Base-by-base conservation (phyloP, 2,329 filamentous ascomycete species). In the Aspergillus novoparasiticus region DNA sequence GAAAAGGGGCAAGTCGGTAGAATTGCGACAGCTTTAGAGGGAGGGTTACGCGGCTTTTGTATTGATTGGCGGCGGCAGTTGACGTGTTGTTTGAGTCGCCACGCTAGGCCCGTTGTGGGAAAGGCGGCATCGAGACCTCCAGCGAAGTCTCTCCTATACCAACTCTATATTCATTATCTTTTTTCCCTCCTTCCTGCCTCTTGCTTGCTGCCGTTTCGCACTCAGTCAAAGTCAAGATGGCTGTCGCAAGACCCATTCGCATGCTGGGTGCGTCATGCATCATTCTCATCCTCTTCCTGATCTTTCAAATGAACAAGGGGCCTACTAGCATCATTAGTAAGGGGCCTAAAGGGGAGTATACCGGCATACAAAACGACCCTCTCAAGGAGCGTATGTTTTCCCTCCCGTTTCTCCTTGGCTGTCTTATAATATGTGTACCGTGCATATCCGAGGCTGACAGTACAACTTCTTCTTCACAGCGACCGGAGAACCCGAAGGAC, bases 161-260 rank as follows among this genome's bases (percentile, higher is more conserved):
- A 57, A 39, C 28, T 50, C 16, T 6, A 45, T 61, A 45, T 61
- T 66, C 66, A 59, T 53, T 61, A 51, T 10, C 32, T 55, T 28
- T 53, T 36, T 45, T 46, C 59, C 32, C 53, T 19, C 12, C 30
- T 50, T 58, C 46, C 41, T 41, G 46, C 46, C 36, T 60, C 60
- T 53, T 51, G 21, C 61, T 64, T 66, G 57, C 62, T 46, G 65
- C 55, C 26, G 41, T 55, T 64, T 69, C 65, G 32, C 34, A 55
- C 32, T 36, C 51, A 23, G 34, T 51, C n/a, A 12, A 48, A 36
- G 70, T 65, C 71, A 75, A 66, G 63, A 97, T 97, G 93, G 92
- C 90, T 73, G 84, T 97, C 76, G 92, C 93, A 75, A 89, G 90
- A 82, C 92, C 93, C 62, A 90, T 97, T 76, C 89, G 94, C 80